Base-by-base conservation (phyloP, 768 basidiomycete genomes). In the Rhodotorula graminis region DNA sequence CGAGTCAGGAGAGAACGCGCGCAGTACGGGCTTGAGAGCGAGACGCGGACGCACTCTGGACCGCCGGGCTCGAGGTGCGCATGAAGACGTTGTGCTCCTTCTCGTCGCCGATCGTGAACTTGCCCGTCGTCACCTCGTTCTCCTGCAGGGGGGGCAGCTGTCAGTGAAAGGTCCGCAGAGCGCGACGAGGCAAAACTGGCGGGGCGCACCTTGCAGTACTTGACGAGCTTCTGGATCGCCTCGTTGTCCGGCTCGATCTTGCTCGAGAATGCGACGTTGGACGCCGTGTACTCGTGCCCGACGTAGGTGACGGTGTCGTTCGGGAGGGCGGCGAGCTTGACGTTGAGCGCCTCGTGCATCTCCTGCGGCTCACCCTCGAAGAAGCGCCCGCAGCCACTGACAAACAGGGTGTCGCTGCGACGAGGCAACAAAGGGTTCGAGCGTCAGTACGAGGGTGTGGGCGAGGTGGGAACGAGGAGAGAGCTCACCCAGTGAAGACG, bases 31-130 rank as follows among this genome's bases (percentile, higher is more conserved):
- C 4, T 42, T n/a, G 18, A 29, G 65, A 29, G 67, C n/a, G 29
- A 37, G 37, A 37, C 44, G 21, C 55, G 56, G 47, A n/a, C 14
- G 83, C 87, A 71, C 76, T 92, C 91, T 83, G 83, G 47, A 93
- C 86, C 11, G 86, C 84, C 10, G 84, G 83, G 72, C 83, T 86
- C 10, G 84, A 82, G 19, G 93, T 82, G 27, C 93, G 86, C 92
- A 96, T 93, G 81, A 97, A 97, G 15, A 92, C 88, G 81, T 98
- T 98, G 91, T 91, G 94, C 74, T 87, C 84, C 59, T 93, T 93
- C 83, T 98, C 95, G 76, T 98, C 90, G 0, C 86, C 90, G 62
- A 98, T 93, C 0, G 93, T 96, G 21, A 90, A 89, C 79, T 89
- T 82, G 53, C 94, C 93, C 9, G 89, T 87, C 9, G 90, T 92